These are phyloP conservation scores for Scheffersomyces stipitis DNA, from an alignment of 805 yeast species.

Conservation along the genomic window DNA sequence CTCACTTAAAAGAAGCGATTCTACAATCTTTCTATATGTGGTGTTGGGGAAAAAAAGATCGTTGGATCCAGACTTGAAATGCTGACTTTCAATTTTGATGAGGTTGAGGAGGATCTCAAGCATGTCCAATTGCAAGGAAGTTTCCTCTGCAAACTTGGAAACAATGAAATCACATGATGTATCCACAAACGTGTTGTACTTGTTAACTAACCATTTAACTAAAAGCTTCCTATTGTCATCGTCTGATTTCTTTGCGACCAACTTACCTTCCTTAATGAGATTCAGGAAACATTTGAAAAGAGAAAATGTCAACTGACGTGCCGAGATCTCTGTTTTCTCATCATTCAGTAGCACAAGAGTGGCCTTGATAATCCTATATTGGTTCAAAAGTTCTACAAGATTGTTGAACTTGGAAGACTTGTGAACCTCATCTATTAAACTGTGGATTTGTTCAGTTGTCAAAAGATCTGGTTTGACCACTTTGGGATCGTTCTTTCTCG, in stretches of 20 bases:
- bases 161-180: slow-evolving; percentile 42
- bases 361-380: slow-evolving; percentile 25
- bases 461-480: slow-evolving; percentile 21
- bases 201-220: slow-evolving; percentile 62
- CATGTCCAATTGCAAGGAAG: slow-evolving; percentile 51
- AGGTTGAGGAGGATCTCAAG: slow-evolving; percentile 58
- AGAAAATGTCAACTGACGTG: slow-evolving; percentile 41
- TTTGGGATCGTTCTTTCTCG: slow-evolving; percentile 7
- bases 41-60: slow-evolving; percentile 65
- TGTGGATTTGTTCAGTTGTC: slow-evolving; percentile 19
- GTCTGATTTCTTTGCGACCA: slow-evolving; percentile 30
- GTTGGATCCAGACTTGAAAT: slow-evolving; percentile 48
- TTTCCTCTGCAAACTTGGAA: slow-evolving; percentile 43
- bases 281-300: slow-evolving; percentile 50
- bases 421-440: slow-evolving; percentile 28
- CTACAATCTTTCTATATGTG: slow-evolving; percentile 45
- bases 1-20: slow-evolving; percentile 23
- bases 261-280: slow-evolving; percentile 41
- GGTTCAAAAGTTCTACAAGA: slow-evolving; percentile 46
- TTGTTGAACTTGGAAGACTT: slow-evolving; percentile 57
- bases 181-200: slow-evolving; percentile 55
- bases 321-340: slow-evolving; percentile 25
- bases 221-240: slow-evolving; percentile 50
- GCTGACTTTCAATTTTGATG: slow-evolving; percentile 53
- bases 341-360: slow-evolving; percentile 16